Conservation (phyloP, 2,329 filamentous ascomycete genomes). For the Arthroderma sp. region DNA sequence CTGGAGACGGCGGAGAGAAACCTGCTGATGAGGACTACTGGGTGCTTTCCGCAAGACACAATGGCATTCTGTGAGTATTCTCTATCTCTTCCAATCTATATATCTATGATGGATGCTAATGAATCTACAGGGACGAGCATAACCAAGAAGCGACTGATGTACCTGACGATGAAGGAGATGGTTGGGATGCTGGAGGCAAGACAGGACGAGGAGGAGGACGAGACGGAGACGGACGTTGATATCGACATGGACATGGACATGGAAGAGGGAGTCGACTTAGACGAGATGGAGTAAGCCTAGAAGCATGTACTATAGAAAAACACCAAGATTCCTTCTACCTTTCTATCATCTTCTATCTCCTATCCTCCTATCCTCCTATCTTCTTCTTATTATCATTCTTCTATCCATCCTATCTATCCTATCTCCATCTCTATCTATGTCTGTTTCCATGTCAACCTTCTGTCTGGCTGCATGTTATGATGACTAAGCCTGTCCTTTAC, state of each 20-base stretch:
- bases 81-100: not conserved
- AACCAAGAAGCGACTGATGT: slow-evolving; percentile 15
- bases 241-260: not conserved
- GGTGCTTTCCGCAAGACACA: slow-evolving; percentile 17
- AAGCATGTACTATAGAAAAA: not conserved
- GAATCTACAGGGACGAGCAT: slow-evolving; percentile 17
- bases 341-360: not conserved
- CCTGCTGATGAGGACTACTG: slow-evolving; percentile 14
- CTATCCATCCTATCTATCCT: not conserved
- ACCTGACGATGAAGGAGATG: slow-evolving; percentile 18
- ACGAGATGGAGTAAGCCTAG: not conserved
- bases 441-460: not conserved
- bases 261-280: not conserved
- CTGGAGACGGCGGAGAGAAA: slow-evolving; percentile 17
- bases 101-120: not conserved
- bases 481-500: not conserved
- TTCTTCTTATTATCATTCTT: not conserved
- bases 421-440: too few relatives aligned
- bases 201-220: not conserved
- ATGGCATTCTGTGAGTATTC: slow-evolving; percentile 20
- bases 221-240: not conserved
- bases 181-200: not conserved
- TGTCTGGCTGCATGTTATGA: not conserved
- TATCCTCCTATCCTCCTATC: not conserved
- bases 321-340: not conserved